Evolutionary conservation across 2,329 filamentous ascomycete species (phyloP), one percentile per base, ranked within the genome.

Genomic region (Botrytis porri): DNA sequence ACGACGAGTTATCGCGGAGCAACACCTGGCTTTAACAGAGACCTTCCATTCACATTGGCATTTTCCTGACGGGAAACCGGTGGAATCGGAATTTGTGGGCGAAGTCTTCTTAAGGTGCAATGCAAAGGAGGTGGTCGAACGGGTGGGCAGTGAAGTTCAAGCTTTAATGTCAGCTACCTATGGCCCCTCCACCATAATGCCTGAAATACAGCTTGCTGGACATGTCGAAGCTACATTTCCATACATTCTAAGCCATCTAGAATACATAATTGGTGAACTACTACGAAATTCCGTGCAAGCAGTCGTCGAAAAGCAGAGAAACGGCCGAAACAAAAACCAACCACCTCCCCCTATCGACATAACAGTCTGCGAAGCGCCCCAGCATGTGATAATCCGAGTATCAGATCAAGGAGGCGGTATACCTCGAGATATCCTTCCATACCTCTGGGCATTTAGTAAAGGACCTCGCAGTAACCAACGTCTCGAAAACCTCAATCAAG

Each of bases 381-480:
- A 98, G 81, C 94, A 98, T 83, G 94, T 98, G 79, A 98, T 98
- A 76, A 95, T 99, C 82, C 90, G 96, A 60, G 93, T 99, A 61
- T 98, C 95, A 0, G 97, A 99, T 80, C 94, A 94, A 81, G 96
- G 95, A 66, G 96, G 97, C 75, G 96, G 97, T 51, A 93, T 99
- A 71, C 91, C 94, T 0, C 89, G 90, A 66, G 93, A 96, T 61
- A 89, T 95, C 73, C 84, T 98, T 35, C 95, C 95, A 0, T 92
- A 97, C 80, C 87, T 99, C 9, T 99, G 97, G 96, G 97, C 94
- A 39, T 99, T 99, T 81, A 94, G 91, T 83, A 98, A 98, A 83
- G 95, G 95, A 0, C 94, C 95, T 2, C 89, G 93, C 51, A 92
- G 90, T 73, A 86, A 91, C 76, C 88, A 89, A 74, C 89, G 94